Percentiles rank a stretch among this genome's conserved stretches.
These are phyloP conservation scores for Scytalidium sp. DNA, from an alignment of 2,329 filamentous ascomycete species.

Conservation along the genomic window DNA sequence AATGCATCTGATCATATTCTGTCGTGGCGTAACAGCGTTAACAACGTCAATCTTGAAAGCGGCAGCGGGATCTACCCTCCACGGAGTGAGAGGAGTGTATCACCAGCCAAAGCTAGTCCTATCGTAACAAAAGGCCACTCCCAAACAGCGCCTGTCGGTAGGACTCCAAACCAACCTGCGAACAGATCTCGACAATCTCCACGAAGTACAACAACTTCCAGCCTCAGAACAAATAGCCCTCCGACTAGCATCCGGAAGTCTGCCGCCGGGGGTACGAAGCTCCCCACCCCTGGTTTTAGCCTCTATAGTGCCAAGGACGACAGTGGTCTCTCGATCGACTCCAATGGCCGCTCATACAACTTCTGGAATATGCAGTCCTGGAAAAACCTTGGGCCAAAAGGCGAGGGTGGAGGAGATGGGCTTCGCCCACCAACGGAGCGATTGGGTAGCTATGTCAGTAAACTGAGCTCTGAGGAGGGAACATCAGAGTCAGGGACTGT, in stretches of 20 bases:
- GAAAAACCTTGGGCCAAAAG: slow-evolving; percentile 26
- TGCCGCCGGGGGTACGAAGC: slow-evolving; percentile 25
- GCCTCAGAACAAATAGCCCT: slow-evolving; percentile 22
- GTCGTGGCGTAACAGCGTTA: slow-evolving; percentile 77
- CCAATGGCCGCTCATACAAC: slow-evolving; percentile 38
- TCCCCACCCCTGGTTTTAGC: slow-evolving; percentile 55
- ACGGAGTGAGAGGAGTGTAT: slow-evolving; percentile 53
- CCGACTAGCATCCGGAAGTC: slow-evolving; percentile 19
- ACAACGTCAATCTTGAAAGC: slow-evolving; percentile 43
- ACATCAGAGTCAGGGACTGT: slow-evolving; percentile 16
- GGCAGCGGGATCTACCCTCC: slow-evolving; percentile 35
- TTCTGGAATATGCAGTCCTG: slow-evolving; percentile 60
- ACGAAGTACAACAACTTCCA: slow-evolving; percentile 17
- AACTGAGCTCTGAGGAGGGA: slow-evolving; percentile 54
- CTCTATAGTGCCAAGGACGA: slow-evolving; percentile 42
- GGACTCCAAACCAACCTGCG: slow-evolving; percentile 21
- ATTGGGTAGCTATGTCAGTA: slow-evolving; percentile 38
- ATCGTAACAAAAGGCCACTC: neutral
- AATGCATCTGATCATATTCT: slow-evolving; percentile 70
- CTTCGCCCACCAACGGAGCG: slow-evolving; percentile 14
- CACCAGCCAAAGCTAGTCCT: slow-evolving; percentile 43
- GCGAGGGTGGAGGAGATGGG: slow-evolving; percentile 11
- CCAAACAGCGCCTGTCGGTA: neutral
- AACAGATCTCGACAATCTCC: slow-evolving; percentile 21
- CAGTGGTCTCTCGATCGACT: slow-evolving; percentile 34